Evolutionary conservation across 495 filamentous ascomycete species (phyloP).

Genomic region (Trypethelium eluteriae): DNA sequence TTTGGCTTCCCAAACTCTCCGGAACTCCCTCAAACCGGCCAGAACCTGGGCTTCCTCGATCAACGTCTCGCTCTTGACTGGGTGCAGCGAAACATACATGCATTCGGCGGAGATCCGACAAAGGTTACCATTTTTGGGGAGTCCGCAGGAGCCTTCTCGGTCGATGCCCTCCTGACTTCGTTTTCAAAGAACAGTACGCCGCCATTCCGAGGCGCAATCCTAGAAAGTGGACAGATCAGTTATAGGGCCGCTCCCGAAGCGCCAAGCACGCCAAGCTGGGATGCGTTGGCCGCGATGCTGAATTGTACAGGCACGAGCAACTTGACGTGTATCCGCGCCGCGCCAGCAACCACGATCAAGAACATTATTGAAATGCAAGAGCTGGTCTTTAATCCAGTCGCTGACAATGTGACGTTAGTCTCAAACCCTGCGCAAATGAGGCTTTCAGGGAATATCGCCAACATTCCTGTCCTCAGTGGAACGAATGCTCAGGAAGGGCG

Average conservation of each 20-base stretch:
- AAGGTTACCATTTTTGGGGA: constrained; percentile 24
- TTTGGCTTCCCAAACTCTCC: constrained; percentile 31
- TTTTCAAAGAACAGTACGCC: constrained; percentile 21
- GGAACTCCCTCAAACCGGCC: constrained; percentile 19
- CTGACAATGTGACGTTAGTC: constrained; percentile 17
- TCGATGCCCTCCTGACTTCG: constrained; percentile 25
- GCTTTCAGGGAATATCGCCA: constrained; percentile 9
- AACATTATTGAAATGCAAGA: constrained; percentile 15
- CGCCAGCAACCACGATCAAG: constrained; percentile 16
- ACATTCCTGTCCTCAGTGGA: constrained; percentile 17
- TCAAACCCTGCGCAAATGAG: constrained; percentile 1
- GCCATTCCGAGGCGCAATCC: constrained; percentile 30
- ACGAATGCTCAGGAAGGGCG: constrained; percentile 20
- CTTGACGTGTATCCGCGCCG: constrained; percentile 17
- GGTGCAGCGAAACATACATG: constrained; percentile 28
- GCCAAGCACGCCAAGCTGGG: constrained; percentile 16
- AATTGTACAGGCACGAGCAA: constrained; percentile 13
- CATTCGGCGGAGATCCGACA: constrained; percentile 28
- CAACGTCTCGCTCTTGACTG: constrained; percentile 30
- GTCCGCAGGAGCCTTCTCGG: constrained; percentile 20
- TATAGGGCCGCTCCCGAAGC: background rate
- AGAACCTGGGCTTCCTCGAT: constrained; percentile 31
- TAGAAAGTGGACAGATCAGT: constrained; percentile 21
- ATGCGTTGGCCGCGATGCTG: constrained; percentile 18
- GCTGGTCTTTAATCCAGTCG: constrained; percentile 15